Evolutionary conservation across 1,284 basidiomycete genomes (phyloP).

Genomic region (Rhodotorula sp.): DNA sequence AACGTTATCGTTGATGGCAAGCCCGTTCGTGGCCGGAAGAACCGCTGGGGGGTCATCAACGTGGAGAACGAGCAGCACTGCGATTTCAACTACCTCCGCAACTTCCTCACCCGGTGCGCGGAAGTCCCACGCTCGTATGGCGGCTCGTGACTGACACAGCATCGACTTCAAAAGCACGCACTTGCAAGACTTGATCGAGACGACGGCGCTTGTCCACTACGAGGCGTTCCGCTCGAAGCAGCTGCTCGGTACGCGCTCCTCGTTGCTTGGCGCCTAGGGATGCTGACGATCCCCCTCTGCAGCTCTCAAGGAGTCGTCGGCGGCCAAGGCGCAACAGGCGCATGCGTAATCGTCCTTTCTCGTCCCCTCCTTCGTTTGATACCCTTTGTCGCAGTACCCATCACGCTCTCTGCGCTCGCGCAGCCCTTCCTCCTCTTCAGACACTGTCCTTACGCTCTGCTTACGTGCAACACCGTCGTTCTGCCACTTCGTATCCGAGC

Average conservation of each 20-base stretch:
- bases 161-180: constrained; percentile 69
- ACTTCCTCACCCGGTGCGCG: constrained; percentile 83
- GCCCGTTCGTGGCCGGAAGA: constrained; percentile 91
- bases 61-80: constrained; percentile 96
- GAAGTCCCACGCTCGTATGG: background rate
- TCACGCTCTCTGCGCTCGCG: background rate
- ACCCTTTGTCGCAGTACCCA: background rate
- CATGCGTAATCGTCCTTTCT: background rate
- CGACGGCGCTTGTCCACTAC: constrained; percentile 97
- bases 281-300: background rate
- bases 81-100: constrained; percentile 95
- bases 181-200: constrained; percentile 97
- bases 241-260: constrained; percentile 58
- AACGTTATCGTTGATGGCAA: constrained; percentile 94
- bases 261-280: no score
- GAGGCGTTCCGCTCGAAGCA: constrained; percentile 99
- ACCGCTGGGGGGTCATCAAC: constrained; percentile 97
- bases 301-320: constrained; percentile 69
- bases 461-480: background rate
- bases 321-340: constrained; percentile 39
- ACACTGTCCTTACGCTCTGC: background rate
- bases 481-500: background rate
- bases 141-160: background rate
- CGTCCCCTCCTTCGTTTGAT: background rate
- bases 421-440: background rate